These are phyloP conservation scores for Phytopythium montanum DNA, from an alignment of 352 stramenopile species.

Conservation along the genomic window DNA sequence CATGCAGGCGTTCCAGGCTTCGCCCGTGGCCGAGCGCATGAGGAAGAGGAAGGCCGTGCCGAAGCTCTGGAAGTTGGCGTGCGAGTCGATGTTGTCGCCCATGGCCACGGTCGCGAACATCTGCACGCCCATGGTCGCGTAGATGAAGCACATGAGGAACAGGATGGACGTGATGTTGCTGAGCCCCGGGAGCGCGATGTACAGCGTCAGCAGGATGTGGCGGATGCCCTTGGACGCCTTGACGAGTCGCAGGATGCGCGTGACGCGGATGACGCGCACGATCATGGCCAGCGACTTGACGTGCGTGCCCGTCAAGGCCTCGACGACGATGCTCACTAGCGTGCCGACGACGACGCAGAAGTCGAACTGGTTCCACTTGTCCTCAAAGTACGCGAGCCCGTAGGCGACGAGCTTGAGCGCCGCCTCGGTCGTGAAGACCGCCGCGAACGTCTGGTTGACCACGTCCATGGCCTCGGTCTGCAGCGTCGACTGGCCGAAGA, in stretches of 20 bases:
- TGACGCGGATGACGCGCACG: constrained; percentile 90
- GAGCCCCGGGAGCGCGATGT: constrained; percentile 85
- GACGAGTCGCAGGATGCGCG: constrained; percentile 76
- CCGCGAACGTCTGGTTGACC: constrained; percentile 87
- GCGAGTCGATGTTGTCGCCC: constrained; percentile 64
- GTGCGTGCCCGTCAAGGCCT: constrained; percentile 46
- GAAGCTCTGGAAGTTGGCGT: constrained; percentile 93
- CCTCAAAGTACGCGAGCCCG: constrained; percentile 75
- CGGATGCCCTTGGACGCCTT: constrained; percentile 85
- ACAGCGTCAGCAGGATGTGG: constrained; percentile 90
- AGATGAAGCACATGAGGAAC: constrained; percentile 94
- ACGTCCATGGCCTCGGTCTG: constrained; percentile 52
- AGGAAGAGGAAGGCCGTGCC: constrained; percentile 89
- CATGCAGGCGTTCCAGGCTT: constrained; percentile 94
- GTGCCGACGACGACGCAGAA: constrained; percentile 78
- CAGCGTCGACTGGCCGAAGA: constrained; percentile 72
- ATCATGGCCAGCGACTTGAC: constrained; percentile 82
- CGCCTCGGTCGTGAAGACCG: constrained; percentile 88
- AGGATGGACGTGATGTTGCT: constrained; percentile 91
- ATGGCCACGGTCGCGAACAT: constrained; percentile 89
- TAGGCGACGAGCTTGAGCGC: constrained; percentile 85
- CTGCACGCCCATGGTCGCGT: constrained; percentile 90
- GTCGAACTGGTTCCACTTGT: constrained; percentile 90
- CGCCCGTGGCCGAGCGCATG: constrained; percentile 88
- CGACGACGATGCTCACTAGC: constrained; percentile 53